These are phyloP conservation scores for Casuarina glauca DNA, from an alignment of 306 rosid genomes.

Conservation along the genomic window DNA sequence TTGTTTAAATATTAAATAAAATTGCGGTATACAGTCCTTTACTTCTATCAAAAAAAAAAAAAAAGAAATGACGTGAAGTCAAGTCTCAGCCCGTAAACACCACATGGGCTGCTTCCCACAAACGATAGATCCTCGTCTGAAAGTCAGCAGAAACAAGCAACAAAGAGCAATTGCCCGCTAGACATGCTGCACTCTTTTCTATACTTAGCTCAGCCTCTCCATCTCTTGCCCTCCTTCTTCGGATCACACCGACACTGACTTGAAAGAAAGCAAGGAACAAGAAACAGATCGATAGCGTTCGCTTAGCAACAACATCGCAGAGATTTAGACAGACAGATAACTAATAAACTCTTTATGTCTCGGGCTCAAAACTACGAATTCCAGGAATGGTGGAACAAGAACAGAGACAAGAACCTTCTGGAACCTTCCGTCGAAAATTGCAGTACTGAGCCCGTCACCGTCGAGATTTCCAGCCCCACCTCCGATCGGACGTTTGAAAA, in stretches of 20 bases:
- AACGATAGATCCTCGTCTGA: not conserved
- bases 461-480: slow-evolving; percentile 42
- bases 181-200: slow-evolving; percentile 26
- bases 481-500: slow-evolving; percentile 56
- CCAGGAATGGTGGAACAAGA: slow-evolving; percentile 99
- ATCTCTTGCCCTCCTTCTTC: slow-evolving; percentile 16
- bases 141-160: not conserved
- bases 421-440: slow-evolving; percentile 29
- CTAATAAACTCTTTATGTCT: slow-evolving; percentile 45
- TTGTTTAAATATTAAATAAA: no score
- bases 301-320: not conserved
- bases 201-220: slow-evolving; percentile 16
- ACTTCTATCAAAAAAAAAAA: no score
- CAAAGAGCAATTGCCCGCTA: slow-evolving; percentile 30
- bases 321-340: no score
- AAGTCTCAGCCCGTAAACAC: not conserved
- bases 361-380: slow-evolving; percentile 81
- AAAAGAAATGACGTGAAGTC: no score
- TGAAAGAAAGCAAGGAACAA: not conserved
- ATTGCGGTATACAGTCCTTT: no score
- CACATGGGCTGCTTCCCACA: slow-evolving; percentile 3
- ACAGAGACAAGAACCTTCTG: slow-evolving; percentile 47
- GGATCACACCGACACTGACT: slow-evolving; percentile 27
- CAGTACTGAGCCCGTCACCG: slow-evolving; percentile 30
- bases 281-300: not conserved